These are phyloP conservation scores for Plasmodium blacklocki DNA, from an alignment of 169 alveolate species.

Conservation along the genomic window DNA sequence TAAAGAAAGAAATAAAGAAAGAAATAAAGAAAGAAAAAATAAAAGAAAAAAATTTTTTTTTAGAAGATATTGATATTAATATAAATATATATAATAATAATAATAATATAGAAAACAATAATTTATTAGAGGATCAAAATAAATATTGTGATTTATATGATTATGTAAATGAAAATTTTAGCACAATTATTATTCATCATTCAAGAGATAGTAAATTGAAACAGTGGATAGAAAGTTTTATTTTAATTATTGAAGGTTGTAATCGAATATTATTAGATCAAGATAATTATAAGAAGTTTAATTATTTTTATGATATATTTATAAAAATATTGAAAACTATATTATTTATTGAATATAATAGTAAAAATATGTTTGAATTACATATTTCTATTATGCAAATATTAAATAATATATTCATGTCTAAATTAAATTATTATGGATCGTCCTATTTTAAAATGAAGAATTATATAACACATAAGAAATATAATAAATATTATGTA, in stretches of 20 bases:
- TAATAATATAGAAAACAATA: background rate
- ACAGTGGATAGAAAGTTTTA: slow-evolving; percentile 71
- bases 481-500: slow-evolving; percentile 10
- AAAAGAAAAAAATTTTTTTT: no score
- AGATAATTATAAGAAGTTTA: slow-evolving; percentile 33
- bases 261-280: slow-evolving; percentile 48
- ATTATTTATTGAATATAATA: slow-evolving; percentile 48
- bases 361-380: slow-evolving; percentile 58
- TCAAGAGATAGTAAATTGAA: slow-evolving; percentile 72
- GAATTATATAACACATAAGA: slow-evolving; percentile 26
- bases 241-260: slow-evolving; percentile 72
- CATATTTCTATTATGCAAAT: slow-evolving; percentile 68
- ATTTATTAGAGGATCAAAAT: background rate
- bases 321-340: slow-evolving; percentile 39
- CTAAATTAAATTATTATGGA: slow-evolving; percentile 23
- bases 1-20: background rate
- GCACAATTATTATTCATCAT: slow-evolving; percentile 65
- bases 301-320: slow-evolving; percentile 63
- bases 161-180: slow-evolving; percentile 71
- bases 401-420: slow-evolving; percentile 60
- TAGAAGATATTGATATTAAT: slow-evolving; percentile 16
- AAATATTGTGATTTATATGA: slow-evolving; percentile 31
- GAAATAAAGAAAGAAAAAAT: slow-evolving; percentile 3
- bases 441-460: slow-evolving; percentile 38
- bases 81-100: slow-evolving; percentile 2